Base-by-base conservation (phyloP, 2,329 filamentous ascomycete genomes). In the Colletotrichum euphorbiae region DNA sequence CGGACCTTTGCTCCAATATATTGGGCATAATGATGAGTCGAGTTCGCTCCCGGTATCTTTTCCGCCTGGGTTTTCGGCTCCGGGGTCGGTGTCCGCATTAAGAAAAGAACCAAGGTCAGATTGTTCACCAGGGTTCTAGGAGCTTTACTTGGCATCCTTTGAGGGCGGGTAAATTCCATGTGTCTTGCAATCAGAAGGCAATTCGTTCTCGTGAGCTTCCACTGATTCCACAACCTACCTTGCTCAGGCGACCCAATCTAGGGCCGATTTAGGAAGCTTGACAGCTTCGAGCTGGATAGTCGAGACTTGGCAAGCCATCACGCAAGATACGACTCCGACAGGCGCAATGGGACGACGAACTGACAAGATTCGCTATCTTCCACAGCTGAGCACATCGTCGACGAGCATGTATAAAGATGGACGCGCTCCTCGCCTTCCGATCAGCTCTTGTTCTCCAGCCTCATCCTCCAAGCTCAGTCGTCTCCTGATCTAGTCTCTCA, bases 241-340 rank as follows among this genome's bases (percentile, higher is more conserved):
- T 68, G 65, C 52, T 64, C 46, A 12, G 33, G 33, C 13, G 24
- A 45, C 52, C 46, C 31, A 40, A 42, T 50, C 60, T 48, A 64
- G 54, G 13, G 43, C 60, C 54, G 13, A 6, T 68, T 68, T 68
- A 68, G 65, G 65, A 54, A 68, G 65, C 65, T 68, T 68, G 52
- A 68, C 52, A 54, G 6, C 60, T 54, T 40, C 52, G 43, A 58
- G 65, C 60, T 58, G 48, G 45, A 64, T 9, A 24, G 8, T 21
- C 24, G 15, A 43, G 31, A 17, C 65, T 68, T 68, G 65, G 61
- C 65, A 48, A 36, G 24, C n/a, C 33, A 65, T 68, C 65, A 68
- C 61, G 65, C 65, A 68, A 68, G 65, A 68, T 65, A 42, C 52
- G n/a, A 65, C 61, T 5, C 31, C 6, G 45, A 68, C 38, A 65